phyloP scores from a whole-genome alignment of 1,284 basidiomycete genomes.

The Spongiforma sp. region DNA sequence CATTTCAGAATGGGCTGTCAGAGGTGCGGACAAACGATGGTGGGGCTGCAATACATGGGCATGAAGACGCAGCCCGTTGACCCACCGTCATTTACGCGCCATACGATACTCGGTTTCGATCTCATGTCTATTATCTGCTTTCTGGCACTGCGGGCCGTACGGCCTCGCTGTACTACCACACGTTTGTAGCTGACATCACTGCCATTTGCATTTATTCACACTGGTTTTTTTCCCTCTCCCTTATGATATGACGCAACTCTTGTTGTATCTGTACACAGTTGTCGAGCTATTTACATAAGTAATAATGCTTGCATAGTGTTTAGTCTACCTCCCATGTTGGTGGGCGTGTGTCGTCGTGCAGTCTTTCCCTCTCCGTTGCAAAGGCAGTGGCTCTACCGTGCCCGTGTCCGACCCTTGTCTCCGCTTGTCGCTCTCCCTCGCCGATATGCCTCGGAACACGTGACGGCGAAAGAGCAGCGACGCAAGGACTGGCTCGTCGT shows the following conservation, averaged over 20 bases:
- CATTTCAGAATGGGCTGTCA: constrained; percentile 68
- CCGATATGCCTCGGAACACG: constrained; percentile 18
- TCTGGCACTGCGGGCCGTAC: constrained; percentile 16
- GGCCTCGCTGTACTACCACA: constrained; percentile 28
- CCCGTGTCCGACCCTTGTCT: too few relatives aligned
- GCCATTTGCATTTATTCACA: background rate
- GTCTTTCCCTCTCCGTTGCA: background rate
- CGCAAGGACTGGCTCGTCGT: constrained; percentile 73
- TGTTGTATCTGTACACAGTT: constrained; percentile 18
- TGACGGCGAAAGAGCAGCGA: constrained; percentile 56
- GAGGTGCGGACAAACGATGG: constrained; percentile 66
- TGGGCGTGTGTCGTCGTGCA: constrained; percentile 13
- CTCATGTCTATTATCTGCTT: constrained; percentile 3
- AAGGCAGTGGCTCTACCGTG: too few relatives aligned
- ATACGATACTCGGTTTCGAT: constrained; percentile 15
- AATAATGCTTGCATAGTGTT: background rate
- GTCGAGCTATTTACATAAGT: background rate
- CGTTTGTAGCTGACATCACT: constrained; percentile 23
- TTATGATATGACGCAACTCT: background rate
- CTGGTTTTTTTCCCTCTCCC: constrained; percentile 1
- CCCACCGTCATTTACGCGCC: background rate
- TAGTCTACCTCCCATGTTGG: constrained; percentile 30
- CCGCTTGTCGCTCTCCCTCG: constrained; percentile 20
- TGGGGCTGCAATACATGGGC: constrained; percentile 48
- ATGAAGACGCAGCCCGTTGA: constrained; percentile 22